A percentile compares a stretch with the other conserved stretches of the same genome.
Conservation (phyloP, 192 early-diverging fungal species). For the Radiomyces spectabilis region DNA sequence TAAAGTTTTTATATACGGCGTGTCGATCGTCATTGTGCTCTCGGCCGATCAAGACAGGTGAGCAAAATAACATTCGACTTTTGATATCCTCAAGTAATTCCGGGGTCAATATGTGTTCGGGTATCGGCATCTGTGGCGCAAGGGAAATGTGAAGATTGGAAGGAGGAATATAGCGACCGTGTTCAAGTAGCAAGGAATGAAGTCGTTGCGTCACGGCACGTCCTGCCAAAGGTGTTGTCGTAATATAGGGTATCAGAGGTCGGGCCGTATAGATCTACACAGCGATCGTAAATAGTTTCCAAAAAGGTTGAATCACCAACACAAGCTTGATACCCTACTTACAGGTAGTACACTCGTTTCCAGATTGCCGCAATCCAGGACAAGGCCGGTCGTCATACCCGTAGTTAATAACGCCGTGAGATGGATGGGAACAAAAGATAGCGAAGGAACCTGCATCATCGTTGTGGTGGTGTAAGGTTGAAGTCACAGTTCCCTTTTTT, state of each 20-base stretch:
- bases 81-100: slow-evolving; percentile 63
- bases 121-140: slow-evolving; percentile 29
- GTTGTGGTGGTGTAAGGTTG: not conserved
- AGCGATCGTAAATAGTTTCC: not conserved
- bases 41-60: slow-evolving; percentile 29
- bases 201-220: slow-evolving; percentile 50
- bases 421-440: slow-evolving; percentile 68
- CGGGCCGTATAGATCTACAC: slow-evolving; percentile 60
- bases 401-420: slow-evolving; percentile 69
- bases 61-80: slow-evolving; percentile 54
- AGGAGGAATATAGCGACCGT: slow-evolving; percentile 38
- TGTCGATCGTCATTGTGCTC: slow-evolving; percentile 15
- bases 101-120: slow-evolving; percentile 35
- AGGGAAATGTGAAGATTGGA: slow-evolving; percentile 31
- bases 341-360: slow-evolving; percentile 75
- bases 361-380: slow-evolving; percentile 80
- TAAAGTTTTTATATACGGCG: slow-evolving; percentile 36
- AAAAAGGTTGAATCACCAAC: too few species aligned
- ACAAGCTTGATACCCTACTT: slow-evolving; percentile 13
- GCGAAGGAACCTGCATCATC: slow-evolving; percentile 55
- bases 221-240: slow-evolving; percentile 60
- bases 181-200: slow-evolving; percentile 49
- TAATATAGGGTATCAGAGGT: slow-evolving; percentile 55
- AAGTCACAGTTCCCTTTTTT: not conserved
- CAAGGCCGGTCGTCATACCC: slow-evolving; percentile 71